Evolutionary conservation across 306 rosid genomes (phyloP).

Genomic region (Medicago truncatula): DNA sequence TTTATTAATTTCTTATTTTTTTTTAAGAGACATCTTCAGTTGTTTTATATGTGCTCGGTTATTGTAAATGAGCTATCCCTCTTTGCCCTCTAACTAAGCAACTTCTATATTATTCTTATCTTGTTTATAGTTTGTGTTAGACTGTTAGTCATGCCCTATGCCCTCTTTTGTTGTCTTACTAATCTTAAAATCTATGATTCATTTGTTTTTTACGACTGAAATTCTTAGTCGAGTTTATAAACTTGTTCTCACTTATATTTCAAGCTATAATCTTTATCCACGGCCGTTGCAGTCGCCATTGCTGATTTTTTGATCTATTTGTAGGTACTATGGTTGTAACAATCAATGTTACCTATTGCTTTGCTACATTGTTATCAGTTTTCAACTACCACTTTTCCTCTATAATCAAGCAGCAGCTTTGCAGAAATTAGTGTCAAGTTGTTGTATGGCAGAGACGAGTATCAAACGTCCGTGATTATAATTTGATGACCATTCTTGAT

Average conservation of each 20-base stretch:
- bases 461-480: too few species aligned
- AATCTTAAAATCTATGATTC: too few species aligned
- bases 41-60: too few species aligned
- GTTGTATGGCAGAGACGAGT: not conserved
- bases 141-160: too few species aligned
- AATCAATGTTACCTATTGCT: not conserved
- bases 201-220: not conserved
- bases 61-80: too few species aligned
- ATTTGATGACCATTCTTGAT: not conserved
- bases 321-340: conserved; percentile 14
- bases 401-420: conserved; percentile 35
- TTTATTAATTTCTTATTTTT: too few species aligned
- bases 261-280: not conserved
- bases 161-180: too few species aligned
- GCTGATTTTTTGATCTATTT: not conserved
- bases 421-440: conserved; percentile 32
- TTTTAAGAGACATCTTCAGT: too few species aligned
- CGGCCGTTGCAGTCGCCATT: not conserved
- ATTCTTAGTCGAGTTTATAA: not conserved
- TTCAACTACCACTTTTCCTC: too few species aligned
- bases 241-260: not conserved
- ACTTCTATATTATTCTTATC: too few species aligned
- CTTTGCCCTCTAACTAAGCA: too few species aligned
- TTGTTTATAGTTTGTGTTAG: too few species aligned
- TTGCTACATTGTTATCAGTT: conserved; percentile 15